Base-by-base conservation (phyloP, 148 eudicot species). In the Mesembryanthemum crystallinum region DNA sequence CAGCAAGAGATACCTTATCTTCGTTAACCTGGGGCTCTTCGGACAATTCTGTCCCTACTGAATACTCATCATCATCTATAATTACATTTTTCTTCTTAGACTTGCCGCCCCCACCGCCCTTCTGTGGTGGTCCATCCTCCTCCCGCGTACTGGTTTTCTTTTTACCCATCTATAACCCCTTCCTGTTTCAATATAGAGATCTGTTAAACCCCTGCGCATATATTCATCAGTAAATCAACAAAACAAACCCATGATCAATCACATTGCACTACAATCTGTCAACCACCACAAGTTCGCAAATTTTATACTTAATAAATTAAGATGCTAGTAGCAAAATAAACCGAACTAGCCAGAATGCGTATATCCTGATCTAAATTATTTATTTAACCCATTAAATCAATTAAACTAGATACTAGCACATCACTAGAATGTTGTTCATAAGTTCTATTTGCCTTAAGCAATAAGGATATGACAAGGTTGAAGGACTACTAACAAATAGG, bases 1-100 rank as follows among this genome's bases (percentile, higher is more conserved):
- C 86, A 59, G 58, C 69, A 24, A 54, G 73, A 28, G 57, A 70
- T 7, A 80, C 73, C 35, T 78, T 77, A 64, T 88, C 94, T 21
- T 80, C 94, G 69, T 72, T 77, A 68, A 77, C 80, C 30, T 51
- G 66, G 13, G 85, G 64, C 45, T 87, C 92, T 80, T 87, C 94
- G 1, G 85, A 76, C 30, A 85, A 0, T 72, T 88, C 92, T 12
- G 83, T 83, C 69, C 81, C 97, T 57, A 91, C 28, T 0, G 90
- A 83, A 71, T 93, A 93, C 71, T 93, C 98, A 83, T 93, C 94
- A 65, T 94, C 98, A 68, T 87, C 88, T 71, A 91, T 88, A 23
- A 82, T 81, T 39, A 75, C 30, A 35, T 86, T 82, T 88, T 91
- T 92, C 87, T 88, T 93, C 82, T 77, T 89, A 1, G 86, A 82